Percentiles rank a stretch among this genome's conserved stretches.
These are phyloP conservation scores for Fusarium sp. DNA, from an alignment of 2,329 filamentous ascomycete genomes.

Conservation along the genomic window DNA sequence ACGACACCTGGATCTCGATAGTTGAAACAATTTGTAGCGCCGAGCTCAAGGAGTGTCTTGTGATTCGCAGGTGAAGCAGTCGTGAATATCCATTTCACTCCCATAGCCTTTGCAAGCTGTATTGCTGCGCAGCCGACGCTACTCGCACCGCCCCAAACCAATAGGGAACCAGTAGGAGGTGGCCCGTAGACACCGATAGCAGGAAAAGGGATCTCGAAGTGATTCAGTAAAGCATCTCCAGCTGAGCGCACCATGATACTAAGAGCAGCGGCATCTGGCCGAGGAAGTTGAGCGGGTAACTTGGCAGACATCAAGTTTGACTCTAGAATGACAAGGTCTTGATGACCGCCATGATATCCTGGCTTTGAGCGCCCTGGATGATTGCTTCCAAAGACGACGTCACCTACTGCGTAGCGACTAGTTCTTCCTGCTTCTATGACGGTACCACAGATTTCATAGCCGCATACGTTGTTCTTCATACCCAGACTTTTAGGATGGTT, in stretches of 20 bases:
- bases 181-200: neutral
- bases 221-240: neutral
- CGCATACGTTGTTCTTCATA: neutral
- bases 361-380: neutral
- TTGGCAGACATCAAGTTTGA: neutral
- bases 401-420: neutral
- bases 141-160: neutral
- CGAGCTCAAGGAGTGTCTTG: neutral
- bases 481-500: neutral
- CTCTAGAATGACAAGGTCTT: neutral
- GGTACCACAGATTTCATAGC: neutral
- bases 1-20: neutral
- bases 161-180: fast-evolving
- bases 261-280: neutral
- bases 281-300: neutral
- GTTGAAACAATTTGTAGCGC: neutral
- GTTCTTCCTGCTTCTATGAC: neutral
- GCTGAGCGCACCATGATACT: neutral
- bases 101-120: neutral
- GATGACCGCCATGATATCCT: neutral
- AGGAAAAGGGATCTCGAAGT: neutral
- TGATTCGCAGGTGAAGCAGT: neutral
- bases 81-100: neutral
- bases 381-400: neutral
- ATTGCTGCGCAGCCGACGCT: neutral